These are phyloP conservation scores for Taiwanofungus camphoratus DNA, from an alignment of 1,284 basidiomycete species.

Conservation along the genomic window DNA sequence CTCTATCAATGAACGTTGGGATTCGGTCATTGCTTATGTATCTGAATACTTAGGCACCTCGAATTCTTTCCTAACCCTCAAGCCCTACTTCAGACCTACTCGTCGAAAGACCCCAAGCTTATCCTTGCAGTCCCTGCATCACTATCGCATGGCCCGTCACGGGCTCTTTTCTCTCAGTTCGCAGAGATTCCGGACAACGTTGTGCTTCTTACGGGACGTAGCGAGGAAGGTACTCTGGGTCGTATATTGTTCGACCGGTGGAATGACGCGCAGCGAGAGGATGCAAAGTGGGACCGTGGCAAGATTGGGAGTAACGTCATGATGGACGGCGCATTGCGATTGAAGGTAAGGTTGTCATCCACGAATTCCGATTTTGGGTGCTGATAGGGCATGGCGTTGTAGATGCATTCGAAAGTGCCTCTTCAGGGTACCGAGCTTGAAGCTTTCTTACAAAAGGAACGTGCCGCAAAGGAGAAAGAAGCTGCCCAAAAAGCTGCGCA, in stretches of 20 bases:
- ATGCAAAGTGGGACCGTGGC: slow-evolving; percentile 83
- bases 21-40: neutral
- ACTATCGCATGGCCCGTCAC: slow-evolving; percentile 89
- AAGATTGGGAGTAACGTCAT: slow-evolving; percentile 81
- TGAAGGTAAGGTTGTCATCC: slow-evolving; percentile 47
- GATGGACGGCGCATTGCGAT: slow-evolving; percentile 62
- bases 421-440: slow-evolving; percentile 85
- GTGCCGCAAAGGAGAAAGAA: slow-evolving; percentile 78
- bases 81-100: slow-evolving; percentile 77
- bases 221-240: slow-evolving; percentile 78
- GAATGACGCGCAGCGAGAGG: slow-evolving; percentile 73
- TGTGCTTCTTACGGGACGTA: slow-evolving; percentile 73
- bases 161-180: slow-evolving; percentile 81
- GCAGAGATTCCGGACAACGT: slow-evolving; percentile 79
- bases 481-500: slow-evolving; percentile 83
- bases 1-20: neutral
- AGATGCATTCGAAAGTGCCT: slow-evolving; percentile 89
- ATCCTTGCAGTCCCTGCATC: slow-evolving; percentile 91
- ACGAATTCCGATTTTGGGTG: neutral
- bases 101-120: slow-evolving; percentile 84
- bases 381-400: slow-evolving; percentile 1
- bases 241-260: slow-evolving; percentile 81
- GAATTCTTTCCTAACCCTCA: slow-evolving; percentile 86
- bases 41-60: slow-evolving; percentile 55
- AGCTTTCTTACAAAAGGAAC: slow-evolving; percentile 73